A percentile compares a stretch with the other conserved stretches of the same genome.
phyloP scores from a whole-genome alignment of 2,329 filamentous ascomycete genomes.

The Elsinoe arachidis region DNA sequence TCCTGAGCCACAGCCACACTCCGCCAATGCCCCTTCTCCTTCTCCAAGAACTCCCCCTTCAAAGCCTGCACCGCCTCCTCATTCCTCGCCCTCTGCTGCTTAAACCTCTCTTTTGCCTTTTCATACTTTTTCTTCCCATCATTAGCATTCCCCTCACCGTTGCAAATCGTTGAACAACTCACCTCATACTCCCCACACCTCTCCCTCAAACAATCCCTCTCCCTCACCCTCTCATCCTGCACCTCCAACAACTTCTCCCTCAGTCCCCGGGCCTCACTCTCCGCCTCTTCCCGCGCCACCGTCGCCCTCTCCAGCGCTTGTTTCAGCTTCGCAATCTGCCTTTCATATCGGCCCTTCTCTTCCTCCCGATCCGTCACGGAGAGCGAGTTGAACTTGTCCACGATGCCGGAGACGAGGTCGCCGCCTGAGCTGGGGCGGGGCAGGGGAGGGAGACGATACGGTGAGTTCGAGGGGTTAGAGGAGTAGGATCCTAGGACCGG shows the following conservation, averaged over 20 bases:
- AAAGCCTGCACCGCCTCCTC: slow-evolving; percentile 26
- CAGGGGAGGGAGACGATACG: slow-evolving; percentile 26
- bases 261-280: slow-evolving; percentile 56
- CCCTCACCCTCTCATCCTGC: slow-evolving; percentile 56
- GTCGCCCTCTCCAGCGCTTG: slow-evolving; percentile 36
- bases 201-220: slow-evolving; percentile 57
- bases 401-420: slow-evolving; percentile 32
- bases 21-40: slow-evolving; percentile 52
- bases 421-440: slow-evolving; percentile 26
- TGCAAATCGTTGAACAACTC: background rate
- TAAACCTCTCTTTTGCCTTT: slow-evolving; percentile 18
- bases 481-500: background rate
- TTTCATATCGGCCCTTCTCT: slow-evolving; percentile 27
- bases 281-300: slow-evolving; percentile 53
- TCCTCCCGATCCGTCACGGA: slow-evolving; percentile 43
- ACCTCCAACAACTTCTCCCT: slow-evolving; percentile 52
- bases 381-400: slow-evolving; percentile 64
- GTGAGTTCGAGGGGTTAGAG: slow-evolving; percentile 38
- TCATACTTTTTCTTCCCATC: slow-evolving; percentile 18
- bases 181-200: slow-evolving; percentile 20
- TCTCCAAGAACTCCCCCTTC: slow-evolving; percentile 50
- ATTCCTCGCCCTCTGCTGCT: slow-evolving; percentile 27
- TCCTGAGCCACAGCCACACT: slow-evolving; percentile 49
- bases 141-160: background rate
- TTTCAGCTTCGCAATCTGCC: slow-evolving; percentile 34